Evolutionary conservation across 163 green algal species (phyloP).

Genomic region (Picocystis sp.): DNA sequence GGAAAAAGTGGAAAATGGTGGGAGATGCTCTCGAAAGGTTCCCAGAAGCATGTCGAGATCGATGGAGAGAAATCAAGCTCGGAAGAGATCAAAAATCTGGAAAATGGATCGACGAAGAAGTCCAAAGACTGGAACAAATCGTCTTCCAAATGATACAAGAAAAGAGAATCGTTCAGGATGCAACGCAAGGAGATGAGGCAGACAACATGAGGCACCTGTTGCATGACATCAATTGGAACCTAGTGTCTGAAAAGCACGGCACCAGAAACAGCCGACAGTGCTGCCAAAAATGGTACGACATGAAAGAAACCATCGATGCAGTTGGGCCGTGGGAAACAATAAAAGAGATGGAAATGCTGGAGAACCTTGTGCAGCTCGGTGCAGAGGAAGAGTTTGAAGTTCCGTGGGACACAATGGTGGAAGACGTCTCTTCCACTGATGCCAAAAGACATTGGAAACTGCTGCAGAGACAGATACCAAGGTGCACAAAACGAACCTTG

Average conservation of each 20-base stretch:
- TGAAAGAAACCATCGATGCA: slow-evolving; percentile 39
- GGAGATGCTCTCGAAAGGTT: slow-evolving; percentile 27
- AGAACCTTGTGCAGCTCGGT: slow-evolving; percentile 15
- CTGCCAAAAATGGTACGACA: slow-evolving; percentile 49
- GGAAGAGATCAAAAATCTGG: slow-evolving; percentile 20
- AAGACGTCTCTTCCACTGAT: too few species aligned
- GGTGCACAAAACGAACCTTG: too few species aligned
- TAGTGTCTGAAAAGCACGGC: slow-evolving; percentile 27
- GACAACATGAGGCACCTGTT: slow-evolving; percentile 16
- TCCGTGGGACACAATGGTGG: slow-evolving; percentile 37
- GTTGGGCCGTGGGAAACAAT: slow-evolving; percentile 38
- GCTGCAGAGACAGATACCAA: too few species aligned
- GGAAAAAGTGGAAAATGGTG: slow-evolving; percentile 39
- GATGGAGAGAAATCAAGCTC: slow-evolving; percentile 25
- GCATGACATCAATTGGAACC: slow-evolving; percentile 50
- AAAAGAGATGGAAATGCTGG: slow-evolving; percentile 48
- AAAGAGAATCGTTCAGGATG: slow-evolving; percentile 1
- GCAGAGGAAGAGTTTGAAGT: slow-evolving; percentile 32
- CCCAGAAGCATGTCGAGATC: slow-evolving; percentile 27
- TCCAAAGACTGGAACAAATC: slow-evolving; percentile 15
- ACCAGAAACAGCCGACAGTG: slow-evolving; percentile 37
- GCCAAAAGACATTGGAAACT: too few species aligned
- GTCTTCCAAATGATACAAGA: slow-evolving; percentile 11
- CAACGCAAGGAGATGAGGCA: slow-evolving; percentile 2
- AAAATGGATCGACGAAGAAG: slow-evolving; percentile 32